A percentile compares a stretch with the other conserved stretches of the same genome.
phyloP scores from a whole-genome alignment of 2,329 filamentous ascomycete species.

The Phialophora tarda region DNA sequence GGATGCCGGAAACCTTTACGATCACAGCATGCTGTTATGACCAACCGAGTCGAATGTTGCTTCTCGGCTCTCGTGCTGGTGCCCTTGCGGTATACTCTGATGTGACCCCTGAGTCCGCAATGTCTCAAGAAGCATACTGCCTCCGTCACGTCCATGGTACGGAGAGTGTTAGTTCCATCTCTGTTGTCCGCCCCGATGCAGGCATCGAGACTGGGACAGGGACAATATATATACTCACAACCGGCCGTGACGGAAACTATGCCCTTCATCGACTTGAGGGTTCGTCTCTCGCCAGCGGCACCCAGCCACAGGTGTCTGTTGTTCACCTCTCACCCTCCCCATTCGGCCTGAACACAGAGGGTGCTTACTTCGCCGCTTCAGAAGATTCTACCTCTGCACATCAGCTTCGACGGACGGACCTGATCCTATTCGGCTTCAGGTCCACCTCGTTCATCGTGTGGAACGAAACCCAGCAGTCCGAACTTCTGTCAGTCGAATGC shows the following conservation, averaged over 20 bases:
- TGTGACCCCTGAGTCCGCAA: slow-evolving; percentile 33
- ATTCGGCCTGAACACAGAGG: slow-evolving; percentile 77
- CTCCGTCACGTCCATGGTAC: slow-evolving; percentile 51
- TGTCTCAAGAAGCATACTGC: slow-evolving; percentile 34
- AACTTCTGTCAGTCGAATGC: slow-evolving; percentile 75
- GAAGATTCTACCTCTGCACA: not conserved
- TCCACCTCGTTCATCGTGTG: slow-evolving; percentile 80
- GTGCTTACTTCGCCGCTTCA: slow-evolving; percentile 63
- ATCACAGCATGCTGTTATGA: slow-evolving; percentile 56
- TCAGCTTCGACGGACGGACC: slow-evolving; percentile 47
- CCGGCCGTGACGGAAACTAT: slow-evolving; percentile 77
- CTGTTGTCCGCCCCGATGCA: slow-evolving; percentile 49
- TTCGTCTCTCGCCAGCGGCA: not conserved
- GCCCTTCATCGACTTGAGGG: slow-evolving; percentile 62
- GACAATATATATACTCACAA: slow-evolving; percentile 66
- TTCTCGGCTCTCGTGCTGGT: slow-evolving; percentile 64
- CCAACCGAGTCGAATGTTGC: slow-evolving; percentile 44
- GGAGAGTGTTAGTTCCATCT: slow-evolving; percentile 73
- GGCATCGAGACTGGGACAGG: slow-evolving; percentile 31
- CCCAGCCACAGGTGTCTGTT: slow-evolving; percentile 44
- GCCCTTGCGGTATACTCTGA: slow-evolving; percentile 56
- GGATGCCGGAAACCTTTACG: slow-evolving; percentile 53
- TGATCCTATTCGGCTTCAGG: slow-evolving; percentile 81
- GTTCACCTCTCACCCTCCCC: slow-evolving; percentile 72
- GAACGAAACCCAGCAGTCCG: slow-evolving; percentile 73